Conservation (phyloP, 495 filamentous ascomycete species). For the Hypoxylon fuscum region DNA sequence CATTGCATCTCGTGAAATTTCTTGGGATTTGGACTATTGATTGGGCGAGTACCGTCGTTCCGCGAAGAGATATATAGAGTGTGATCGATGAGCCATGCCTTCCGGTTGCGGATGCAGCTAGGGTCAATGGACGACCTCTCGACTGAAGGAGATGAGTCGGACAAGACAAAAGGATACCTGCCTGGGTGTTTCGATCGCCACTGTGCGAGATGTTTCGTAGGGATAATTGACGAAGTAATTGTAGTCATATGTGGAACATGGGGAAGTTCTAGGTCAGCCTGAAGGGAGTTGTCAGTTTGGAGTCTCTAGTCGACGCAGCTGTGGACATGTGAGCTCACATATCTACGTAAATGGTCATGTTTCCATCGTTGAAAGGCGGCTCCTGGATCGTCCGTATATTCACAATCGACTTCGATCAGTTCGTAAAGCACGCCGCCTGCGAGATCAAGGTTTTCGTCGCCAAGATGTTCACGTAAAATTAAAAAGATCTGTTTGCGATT, state of each 20-base stretch:
- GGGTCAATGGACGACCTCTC: slow-evolving; percentile 29
- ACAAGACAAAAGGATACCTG: slow-evolving; percentile 44
- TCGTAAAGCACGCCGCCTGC: slow-evolving; percentile 48
- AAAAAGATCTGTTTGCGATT: slow-evolving; percentile 39
- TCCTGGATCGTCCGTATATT: slow-evolving; percentile 46
- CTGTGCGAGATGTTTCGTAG: slow-evolving; percentile 37
- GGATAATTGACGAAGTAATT: slow-evolving; percentile 44
- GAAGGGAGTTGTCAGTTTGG: slow-evolving; percentile 14
- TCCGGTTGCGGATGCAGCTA: slow-evolving; percentile 43
- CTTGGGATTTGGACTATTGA: slow-evolving; percentile 41
- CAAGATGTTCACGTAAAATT: slow-evolving; percentile 45
- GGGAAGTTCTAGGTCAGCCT: slow-evolving; percentile 46
- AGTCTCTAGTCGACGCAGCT: neutral
- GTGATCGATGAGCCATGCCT: slow-evolving; percentile 47
- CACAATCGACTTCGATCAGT: slow-evolving; percentile 46
- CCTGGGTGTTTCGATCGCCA: slow-evolving; percentile 40
- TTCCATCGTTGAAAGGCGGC: slow-evolving; percentile 48
- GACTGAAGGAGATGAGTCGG: slow-evolving; percentile 36
- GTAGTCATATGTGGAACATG: slow-evolving; percentile 49
- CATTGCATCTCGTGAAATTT: slow-evolving; percentile 47
- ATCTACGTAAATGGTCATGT: slow-evolving; percentile 46
- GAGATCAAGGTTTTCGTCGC: slow-evolving; percentile 46
- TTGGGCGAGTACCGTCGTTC: slow-evolving; percentile 40
- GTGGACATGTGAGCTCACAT: slow-evolving; percentile 28
- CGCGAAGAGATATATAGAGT: slow-evolving; percentile 43